Evolutionary conservation across 1,139 yeast species (phyloP), one percentile per base, ranked within the genome.

Genomic region (Wickerhamomyces sp.): DNA sequence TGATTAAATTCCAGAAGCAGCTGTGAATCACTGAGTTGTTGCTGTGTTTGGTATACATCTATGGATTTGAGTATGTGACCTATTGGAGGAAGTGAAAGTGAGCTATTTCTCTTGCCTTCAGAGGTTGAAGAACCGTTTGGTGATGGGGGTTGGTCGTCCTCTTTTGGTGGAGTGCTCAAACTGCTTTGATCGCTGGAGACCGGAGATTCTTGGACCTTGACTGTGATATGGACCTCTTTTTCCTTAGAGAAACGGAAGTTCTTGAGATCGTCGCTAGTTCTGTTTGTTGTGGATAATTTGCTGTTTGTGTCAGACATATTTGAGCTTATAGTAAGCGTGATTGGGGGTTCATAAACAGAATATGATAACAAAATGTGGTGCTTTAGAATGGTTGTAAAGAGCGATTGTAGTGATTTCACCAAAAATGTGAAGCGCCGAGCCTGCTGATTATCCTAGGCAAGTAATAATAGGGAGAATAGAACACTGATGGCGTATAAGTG

Each of bases 31-130:
- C 45, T 44, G 8, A 51, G 39, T 29, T 51, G 46, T 28, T 49
- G 53, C 28, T 49, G 47, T 22, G 38, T 49, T 30, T 51, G 55
- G 32, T 48, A 51, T n/a, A 38, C 37, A 31, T 51, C 54, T 22
- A 51, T 51, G 14, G 33, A 45, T 26, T 44, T 41, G 6, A 51
- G 31, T 1, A 51, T 49, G 25, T 44, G 47, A 14, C 39, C 44
- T 20, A 51, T 50, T 6, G 55, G 46, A 2, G 55, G 55, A 6
- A 51, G 32, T 2, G 45, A 40, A 10, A 49, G 20, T 21, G 26
- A 20, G 12, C 19, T 16, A 16, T 15, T 16, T 28, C 18, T 14
- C 11, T 6, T 28, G 18, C 9, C 30, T 15, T 7, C n/a, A n/a
- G 17, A 7, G 6, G 19, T 16, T 26, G 5, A 6, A 6, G 28